Evolutionary conservation across 2,329 filamentous ascomycete genomes (phyloP), one percentile per base, ranked within the genome.

Genomic region (Trichoderma sp.): DNA sequence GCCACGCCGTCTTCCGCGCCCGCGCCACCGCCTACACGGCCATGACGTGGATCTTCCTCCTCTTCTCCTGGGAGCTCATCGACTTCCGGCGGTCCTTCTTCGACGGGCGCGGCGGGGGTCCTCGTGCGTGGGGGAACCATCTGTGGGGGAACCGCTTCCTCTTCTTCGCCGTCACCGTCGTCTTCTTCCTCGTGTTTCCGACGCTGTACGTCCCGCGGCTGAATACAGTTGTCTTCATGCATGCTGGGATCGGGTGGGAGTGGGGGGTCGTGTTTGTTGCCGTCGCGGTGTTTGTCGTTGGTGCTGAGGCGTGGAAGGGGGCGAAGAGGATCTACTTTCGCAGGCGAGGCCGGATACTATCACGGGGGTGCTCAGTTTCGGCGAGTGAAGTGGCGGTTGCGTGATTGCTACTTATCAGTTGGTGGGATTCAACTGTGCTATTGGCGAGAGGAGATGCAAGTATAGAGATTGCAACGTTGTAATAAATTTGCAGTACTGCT

Each of bases 61-160:
- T 90, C 77, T 81, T 89, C 45, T 88, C 88, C 0, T 90, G 88
- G 88, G 87, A 90, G 71, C 85, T 90, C 75, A 82, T 89, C 62
- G 81, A 89, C 69, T 81, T 86, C 72, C 85, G 88, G 14, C 83
- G 86, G 24, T 87, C 84, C 6, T 87, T 90, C 78, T 90, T 90
- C 80, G 81, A 83, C 67, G 78, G 82, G 34, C 34, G 34, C 34
- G 34, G 34, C 12, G 34, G 34, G 7, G 68, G 71, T 14, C 54
- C 69, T 67, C 82, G 80, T 0, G 81, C 85, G 62, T 89, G 87
- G 86, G 68, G 84, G 60, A 68, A 77, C 52, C 83, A 87, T 10
- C 69, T 85, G 7, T 85, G 82, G 83, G 73, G 77, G 62, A 87
- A 87, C 73, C 76, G 80, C 57, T 86, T 87, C 73, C 74, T 82